Conservation (phyloP, 345 rosid species). For the Sonneratia alba region DNA sequence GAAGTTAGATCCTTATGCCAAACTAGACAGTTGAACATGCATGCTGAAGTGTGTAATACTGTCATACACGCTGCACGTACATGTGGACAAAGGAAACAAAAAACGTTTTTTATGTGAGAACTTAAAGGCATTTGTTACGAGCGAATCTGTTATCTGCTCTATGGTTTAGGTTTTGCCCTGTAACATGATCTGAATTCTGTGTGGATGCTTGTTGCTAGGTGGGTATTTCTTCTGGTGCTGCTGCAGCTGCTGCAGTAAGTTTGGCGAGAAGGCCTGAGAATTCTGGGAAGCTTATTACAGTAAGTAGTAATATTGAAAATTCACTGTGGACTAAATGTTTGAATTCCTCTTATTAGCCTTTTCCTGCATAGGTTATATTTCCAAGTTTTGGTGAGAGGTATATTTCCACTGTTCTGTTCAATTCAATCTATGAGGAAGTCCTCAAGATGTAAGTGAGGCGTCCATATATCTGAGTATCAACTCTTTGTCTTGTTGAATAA, state of each 20-base stretch:
- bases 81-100: no score
- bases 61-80: no score
- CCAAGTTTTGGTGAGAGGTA: slow-evolving; percentile 84
- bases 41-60: no score
- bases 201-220: slow-evolving; percentile 34
- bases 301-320: slow-evolving; percentile 19
- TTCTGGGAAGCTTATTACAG: slow-evolving; percentile 79
- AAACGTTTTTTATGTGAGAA: no score
- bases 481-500: not conserved
- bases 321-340: not conserved
- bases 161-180: not conserved
- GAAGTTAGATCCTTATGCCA: not conserved
- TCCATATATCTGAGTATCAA: slow-evolving; percentile 1
- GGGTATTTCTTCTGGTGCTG: slow-evolving; percentile 95
- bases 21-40: not conserved
- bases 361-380: slow-evolving; percentile 43
- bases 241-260: slow-evolving; percentile 77
- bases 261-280: slow-evolving; percentile 79
- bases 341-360: not conserved
- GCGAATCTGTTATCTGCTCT: not conserved
- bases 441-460: slow-evolving; percentile 36
- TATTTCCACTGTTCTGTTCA: slow-evolving; percentile 60
- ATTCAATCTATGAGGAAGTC: slow-evolving; percentile 55
- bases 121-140: no score
- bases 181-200: not conserved